Base-by-base conservation (phyloP, 192 early-diverging fungal species). In the Backusella tuberculispora region DNA sequence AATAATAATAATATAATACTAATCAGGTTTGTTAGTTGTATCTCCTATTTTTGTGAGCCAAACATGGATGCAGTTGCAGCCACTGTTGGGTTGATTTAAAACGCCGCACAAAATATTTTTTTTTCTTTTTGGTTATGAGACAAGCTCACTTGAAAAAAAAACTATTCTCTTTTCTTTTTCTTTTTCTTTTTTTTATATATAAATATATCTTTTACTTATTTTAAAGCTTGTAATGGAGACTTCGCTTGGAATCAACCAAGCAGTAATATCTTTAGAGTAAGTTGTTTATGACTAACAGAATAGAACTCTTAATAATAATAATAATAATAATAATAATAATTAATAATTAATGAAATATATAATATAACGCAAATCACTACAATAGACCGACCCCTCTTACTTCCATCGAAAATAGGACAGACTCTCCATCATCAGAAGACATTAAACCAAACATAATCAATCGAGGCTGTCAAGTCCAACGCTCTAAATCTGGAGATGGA, bases 301-400 rank as follows among this genome's bases (percentile, higher is more conserved):
- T 60, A 8, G 53, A 60, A 60, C 26, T 24, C 9, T 26, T 60
- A 60, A 60, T 60, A 60, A 60, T 8, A 60, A 60, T 4, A 60
- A 60, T 12, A 60, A 60, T 56, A 56, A 56, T 21, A n/a, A n/a
- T n/a, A n/a, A n/a, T n/a, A n/a, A n/a, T n/a, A n/a, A n/a, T n/a
- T n/a, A 34, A 34, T 34, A 34, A 34, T 34, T 34, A 34, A 34
- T 34, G 29, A 34, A 34, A 34, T 34, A 34, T 34, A 34, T 34
- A 34, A 34, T 34, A 34, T 2, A 34, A 34, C 29, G 29, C 2
- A 34, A 34, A 1, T 34, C 29, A 34, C 29, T 4, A 60, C 53
- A 60, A 24, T 26, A 60, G 53, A 60, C 21, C 53, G 53, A 60
- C 53, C 53, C 53, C 53, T 60, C 53, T 60, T 60, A 60, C 53